Percentiles rank a stretch among this genome's conserved stretches.
Evolutionary conservation across 2,329 filamentous ascomycete species (phyloP).

Genomic region (Colletotrichum musae): DNA sequence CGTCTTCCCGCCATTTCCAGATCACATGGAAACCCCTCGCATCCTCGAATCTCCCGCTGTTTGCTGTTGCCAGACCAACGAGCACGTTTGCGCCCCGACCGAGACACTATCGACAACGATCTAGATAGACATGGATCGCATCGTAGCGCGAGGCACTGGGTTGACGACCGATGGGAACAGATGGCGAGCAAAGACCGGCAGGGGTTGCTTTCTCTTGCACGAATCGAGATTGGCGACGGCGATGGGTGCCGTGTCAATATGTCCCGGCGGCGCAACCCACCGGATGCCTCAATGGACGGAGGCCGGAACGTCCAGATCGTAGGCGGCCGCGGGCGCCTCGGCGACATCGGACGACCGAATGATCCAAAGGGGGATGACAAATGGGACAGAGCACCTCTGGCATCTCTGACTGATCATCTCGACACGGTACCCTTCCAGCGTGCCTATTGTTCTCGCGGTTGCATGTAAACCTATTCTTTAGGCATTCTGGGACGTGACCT

Average conservation of each 20-base stretch:
- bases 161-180: neutral
- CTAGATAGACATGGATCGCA: neutral
- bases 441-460: too few species aligned
- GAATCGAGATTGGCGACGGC: neutral
- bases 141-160: neutral
- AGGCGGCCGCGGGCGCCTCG: constrained; percentile 3
- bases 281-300: neutral
- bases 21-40: constrained; percentile 28
- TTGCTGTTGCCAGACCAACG: constrained; percentile 11
- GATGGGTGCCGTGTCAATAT: neutral
- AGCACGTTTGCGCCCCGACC: neutral
- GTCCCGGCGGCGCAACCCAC: neutral
- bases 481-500: too few species aligned
- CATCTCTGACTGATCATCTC: too few species aligned
- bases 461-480: too few species aligned
- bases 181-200: too few species aligned
- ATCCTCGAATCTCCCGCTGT: neutral
- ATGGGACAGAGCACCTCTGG: neutral
- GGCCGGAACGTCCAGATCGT: neutral
- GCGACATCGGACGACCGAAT: neutral
- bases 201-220: too few species aligned
- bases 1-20: neutral
- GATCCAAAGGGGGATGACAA: neutral
- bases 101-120: neutral
- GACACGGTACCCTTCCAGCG: too few species aligned